Evolutionary conservation across 495 filamentous ascomycete species (phyloP), one percentile per base, ranked within the genome.

Genomic region (Penicillium chermesinum): DNA sequence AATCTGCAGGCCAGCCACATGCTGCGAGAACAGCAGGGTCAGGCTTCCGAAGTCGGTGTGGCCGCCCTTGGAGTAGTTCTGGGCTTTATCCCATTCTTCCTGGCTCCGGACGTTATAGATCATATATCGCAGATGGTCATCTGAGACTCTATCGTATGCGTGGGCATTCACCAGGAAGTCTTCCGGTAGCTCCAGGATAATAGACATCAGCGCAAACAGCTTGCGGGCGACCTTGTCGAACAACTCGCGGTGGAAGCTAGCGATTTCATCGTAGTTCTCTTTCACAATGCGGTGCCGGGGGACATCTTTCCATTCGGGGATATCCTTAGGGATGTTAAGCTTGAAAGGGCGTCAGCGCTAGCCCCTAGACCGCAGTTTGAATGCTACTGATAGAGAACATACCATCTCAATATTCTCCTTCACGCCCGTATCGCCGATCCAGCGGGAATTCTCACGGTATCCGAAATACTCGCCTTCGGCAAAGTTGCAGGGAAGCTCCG

Each of bases 81-180:
- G 64, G 14, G 55, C 65, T 10, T 65, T 64, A 2, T 60, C 73
- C 42, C 72, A 65, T 37, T 76, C 74, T 35, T 75, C 75, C 2
- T 64, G 58, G 0, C 67, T 66, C 7, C 77, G 72, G 0, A 67
- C 61, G 46, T 71, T 63, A 55, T 79, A 80, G 44, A 75, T 73
- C 77, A 80, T 79, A 54, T 81, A 79, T 10, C 78, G 70, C 8
- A 82, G 55, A 50, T 80, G 72, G 48, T 73, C 71, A 21, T 74
- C 65, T 12, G 64, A 69, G 25, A 66, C 49, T 17, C 62, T 65
- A 19, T 75, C 69, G 45, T 80, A 80, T 7, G 59, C 60, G 53
- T 82, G 77, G 3, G 64, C 63, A 6, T 72, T 53, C 1, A 69
- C 58, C 9, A 82, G 63, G 48, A 67, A 74, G 30, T 77, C 69